A percentile compares a stretch with the other conserved stretches of the same genome.
phyloP scores from a whole-genome alignment of 2,329 filamentous ascomycete genomes.

The Furcasterigmium sp. region DNA sequence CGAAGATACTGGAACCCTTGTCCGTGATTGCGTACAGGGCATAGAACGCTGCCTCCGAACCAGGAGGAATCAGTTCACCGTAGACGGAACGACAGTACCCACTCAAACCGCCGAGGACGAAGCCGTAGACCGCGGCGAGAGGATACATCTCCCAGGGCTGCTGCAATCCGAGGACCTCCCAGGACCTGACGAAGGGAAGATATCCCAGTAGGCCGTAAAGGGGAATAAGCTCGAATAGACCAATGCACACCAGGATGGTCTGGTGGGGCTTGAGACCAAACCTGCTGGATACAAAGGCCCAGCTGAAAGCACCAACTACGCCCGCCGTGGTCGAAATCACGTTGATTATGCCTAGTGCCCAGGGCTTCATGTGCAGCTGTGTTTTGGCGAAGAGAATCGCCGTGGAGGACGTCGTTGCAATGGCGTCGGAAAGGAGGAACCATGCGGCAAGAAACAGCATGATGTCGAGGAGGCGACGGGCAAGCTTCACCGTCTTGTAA shows the following conservation, averaged over 20 bases:
- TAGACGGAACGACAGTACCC: conserved; percentile 90
- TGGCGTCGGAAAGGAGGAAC: conserved; percentile 91
- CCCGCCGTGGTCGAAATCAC: conserved; percentile 84
- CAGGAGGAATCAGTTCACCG: conserved; percentile 88
- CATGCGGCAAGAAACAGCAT: conserved; percentile 79
- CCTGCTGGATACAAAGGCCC: conserved; percentile 70
- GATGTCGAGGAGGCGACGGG: conserved; percentile 67
- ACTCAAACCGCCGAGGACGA: conserved; percentile 88
- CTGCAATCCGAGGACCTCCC: conserved; percentile 81
- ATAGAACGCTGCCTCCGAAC: conserved; percentile 93
- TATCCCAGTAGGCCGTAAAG: conserved; percentile 88
- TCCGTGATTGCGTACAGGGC: conserved; percentile 96
- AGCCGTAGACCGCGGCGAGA: conserved; percentile 82
- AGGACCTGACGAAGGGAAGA: conserved; percentile 68
- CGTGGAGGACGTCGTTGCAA: conserved; percentile 90
- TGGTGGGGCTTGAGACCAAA: conserved; percentile 72
- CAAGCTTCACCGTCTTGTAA: conserved; percentile 72
- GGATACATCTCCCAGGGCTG: conserved; percentile 97
- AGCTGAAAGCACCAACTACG: conserved; percentile 82
- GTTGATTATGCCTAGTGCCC: conserved; percentile 85
- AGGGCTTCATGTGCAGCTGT: conserved; percentile 80
- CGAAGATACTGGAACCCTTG: conserved; percentile 91
- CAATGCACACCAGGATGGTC: conserved; percentile 88
- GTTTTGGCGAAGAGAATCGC: conserved; percentile 96
- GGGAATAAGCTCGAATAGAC: conserved; percentile 86